Percentiles rank a stretch among this genome's conserved stretches.
Evolutionary conservation across 2,329 filamentous ascomycete genomes (phyloP).

Genomic region (Alternaria triticina): DNA sequence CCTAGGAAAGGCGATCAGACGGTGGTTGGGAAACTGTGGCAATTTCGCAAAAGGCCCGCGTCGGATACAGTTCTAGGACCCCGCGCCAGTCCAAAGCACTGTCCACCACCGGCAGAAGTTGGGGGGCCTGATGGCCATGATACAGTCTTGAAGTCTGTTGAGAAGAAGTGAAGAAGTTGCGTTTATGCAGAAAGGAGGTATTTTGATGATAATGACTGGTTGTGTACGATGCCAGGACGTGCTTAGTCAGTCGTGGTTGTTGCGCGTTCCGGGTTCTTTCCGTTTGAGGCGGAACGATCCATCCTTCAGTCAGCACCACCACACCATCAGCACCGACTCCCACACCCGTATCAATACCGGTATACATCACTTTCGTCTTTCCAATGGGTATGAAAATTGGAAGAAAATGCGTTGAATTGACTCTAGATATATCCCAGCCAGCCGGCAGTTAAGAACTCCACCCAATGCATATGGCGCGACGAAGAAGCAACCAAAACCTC

Average conservation of each 20-base stretch:
- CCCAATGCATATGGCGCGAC: conserved; percentile 24
- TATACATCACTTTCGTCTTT: background rate
- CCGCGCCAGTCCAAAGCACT: conserved; percentile 11
- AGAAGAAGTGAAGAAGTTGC: background rate
- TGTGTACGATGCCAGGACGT: background rate
- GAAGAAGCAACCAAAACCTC: background rate
- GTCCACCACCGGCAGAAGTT: conserved; percentile 2
- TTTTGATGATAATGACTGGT: background rate
- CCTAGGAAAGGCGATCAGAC: background rate
- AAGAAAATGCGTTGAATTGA: conserved; percentile 5
- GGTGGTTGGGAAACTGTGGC: background rate
- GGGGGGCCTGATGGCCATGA: conserved; percentile 7
- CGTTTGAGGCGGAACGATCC: background rate
- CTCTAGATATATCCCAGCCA: conserved; percentile 8
- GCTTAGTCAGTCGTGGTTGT: conserved; percentile 7
- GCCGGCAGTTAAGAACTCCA: conserved; percentile 18
- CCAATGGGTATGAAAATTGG: background rate
- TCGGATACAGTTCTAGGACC: conserved; percentile 4
- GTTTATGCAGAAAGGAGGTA: background rate
- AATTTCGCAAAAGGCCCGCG: conserved; percentile 2
- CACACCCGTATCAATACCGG: background rate
- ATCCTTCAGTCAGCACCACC: background rate
- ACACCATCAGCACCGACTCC: background rate
- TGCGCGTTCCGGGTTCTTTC: background rate
- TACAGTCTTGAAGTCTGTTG: background rate